Base-by-base conservation (phyloP, 345 rosid genomes). In the Rhizophora apiculata region DNA sequence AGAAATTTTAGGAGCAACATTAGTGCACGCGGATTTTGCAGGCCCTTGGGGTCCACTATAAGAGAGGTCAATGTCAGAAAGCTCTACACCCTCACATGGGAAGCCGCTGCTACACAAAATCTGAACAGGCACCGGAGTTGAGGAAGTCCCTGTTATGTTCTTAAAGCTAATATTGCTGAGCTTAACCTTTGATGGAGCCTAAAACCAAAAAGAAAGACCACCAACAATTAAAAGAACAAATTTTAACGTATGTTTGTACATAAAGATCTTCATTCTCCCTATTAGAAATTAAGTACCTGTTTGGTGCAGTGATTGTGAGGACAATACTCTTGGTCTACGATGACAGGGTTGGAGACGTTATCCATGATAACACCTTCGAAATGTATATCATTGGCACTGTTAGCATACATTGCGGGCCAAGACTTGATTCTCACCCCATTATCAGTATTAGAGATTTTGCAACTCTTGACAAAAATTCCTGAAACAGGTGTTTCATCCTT, bases 341-440 rank as follows among this genome's bases (percentile, higher is more conserved):
- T 2, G 30, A 85, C 36, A 21, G 86, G 85, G 61, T 58, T 74
- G 46, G 55, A 13, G 26, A 82, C 83, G 30, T 78, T 36, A 3
- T 54, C 24, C 83, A 82, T 70, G 6, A 19, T 58, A 53, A 82
- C 62, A 57, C 70, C 84, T 30, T 80, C 79, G 5, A 80, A 82
- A 57, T 79, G 83, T 53, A 80, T 16, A 24, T 74, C 71, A 0
- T 84, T 16, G 19, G 72, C 95, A 0, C 37, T 10, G 51, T 72
- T 76, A 21, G 13, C 3, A 13, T 51, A 9, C 16, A 80, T 71
- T 0, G 73, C 74, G 3, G 93, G 96, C 89, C 87, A 89, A 18
- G 82, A 78, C 71, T 89, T 89, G 79, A 89, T 81, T 31, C 93
- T 80, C 3, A 86, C 65, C 0, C 91, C 89, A 26, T 87, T 87